Evolutionary conservation across 2,329 filamentous ascomycete species (phyloP).

Genomic region (Ascochyta viciae-villosae): DNA sequence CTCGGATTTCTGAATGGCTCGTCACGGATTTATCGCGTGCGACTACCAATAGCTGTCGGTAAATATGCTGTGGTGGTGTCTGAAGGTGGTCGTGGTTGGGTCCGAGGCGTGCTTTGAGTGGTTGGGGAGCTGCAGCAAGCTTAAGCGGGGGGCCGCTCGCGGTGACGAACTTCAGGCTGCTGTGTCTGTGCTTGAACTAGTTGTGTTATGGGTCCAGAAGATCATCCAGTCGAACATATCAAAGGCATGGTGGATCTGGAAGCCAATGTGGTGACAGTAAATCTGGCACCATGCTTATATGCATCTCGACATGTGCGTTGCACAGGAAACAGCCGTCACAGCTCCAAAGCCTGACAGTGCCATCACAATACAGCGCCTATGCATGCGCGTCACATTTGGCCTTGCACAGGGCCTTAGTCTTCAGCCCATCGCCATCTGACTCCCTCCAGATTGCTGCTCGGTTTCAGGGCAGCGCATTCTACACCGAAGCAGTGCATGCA

Average conservation of each 20-base stretch:
- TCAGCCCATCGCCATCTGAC: slow-evolving; percentile 5
- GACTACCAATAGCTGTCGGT: slow-evolving; percentile 36
- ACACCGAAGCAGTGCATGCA: slow-evolving; percentile 1
- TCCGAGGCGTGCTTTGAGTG: slow-evolving; percentile 44
- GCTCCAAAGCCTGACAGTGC: slow-evolving; percentile 6
- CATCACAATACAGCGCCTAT: slow-evolving; percentile 15
- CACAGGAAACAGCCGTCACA: slow-evolving; percentile 25
- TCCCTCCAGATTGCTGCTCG: background rate
- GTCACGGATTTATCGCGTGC: slow-evolving; percentile 12
- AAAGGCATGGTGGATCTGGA: background rate
- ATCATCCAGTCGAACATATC: background rate
- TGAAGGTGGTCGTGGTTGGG: slow-evolving; percentile 43
- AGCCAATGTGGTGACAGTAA: slow-evolving; percentile 2
- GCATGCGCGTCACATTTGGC: slow-evolving; percentile 12
- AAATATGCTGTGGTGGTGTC: slow-evolving; percentile 37
- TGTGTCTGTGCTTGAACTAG: slow-evolving; percentile 2
- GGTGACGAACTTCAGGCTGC: slow-evolving; percentile 10
- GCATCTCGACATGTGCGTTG: slow-evolving; percentile 30
- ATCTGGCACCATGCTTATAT: slow-evolving; percentile 35
- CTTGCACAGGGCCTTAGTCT: slow-evolving; percentile 9
- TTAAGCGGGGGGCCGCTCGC: slow-evolving; percentile 30
- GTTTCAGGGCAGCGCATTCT: slow-evolving; percentile 8
- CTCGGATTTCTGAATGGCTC: background rate
- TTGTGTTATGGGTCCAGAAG: background rate
- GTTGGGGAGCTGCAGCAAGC: slow-evolving; percentile 32